These are phyloP conservation scores for Chaetomium sp. DNA, from an alignment of 2,329 filamentous ascomycete species.

Conservation along the genomic window DNA sequence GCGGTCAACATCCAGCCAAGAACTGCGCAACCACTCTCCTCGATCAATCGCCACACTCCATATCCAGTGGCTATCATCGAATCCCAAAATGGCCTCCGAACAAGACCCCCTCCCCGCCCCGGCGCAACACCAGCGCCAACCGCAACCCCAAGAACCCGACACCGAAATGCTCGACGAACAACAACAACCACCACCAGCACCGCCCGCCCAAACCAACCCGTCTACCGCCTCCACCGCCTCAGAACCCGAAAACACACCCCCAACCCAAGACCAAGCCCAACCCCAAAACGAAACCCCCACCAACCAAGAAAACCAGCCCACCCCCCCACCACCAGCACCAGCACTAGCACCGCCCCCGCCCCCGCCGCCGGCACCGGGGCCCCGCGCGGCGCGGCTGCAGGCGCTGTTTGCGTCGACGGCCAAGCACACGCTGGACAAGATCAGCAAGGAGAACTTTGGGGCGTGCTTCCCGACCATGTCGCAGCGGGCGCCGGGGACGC, in stretches of 20 bases:
- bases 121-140: neutral
- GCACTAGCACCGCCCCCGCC: too few species aligned
- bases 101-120: neutral
- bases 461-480: slow-evolving; percentile 65
- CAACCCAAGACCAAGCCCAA: neutral
- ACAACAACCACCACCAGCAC: slow-evolving; percentile 3
- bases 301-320: slow-evolving; percentile 16
- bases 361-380: slow-evolving; percentile 54
- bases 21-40: neutral
- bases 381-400: slow-evolving; percentile 58
- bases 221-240: neutral
- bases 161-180: slow-evolving; percentile 22
- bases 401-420: slow-evolving; percentile 57
- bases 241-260: neutral
- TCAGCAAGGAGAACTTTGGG: slow-evolving; percentile 60
- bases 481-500: slow-evolving; percentile 50
- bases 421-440: slow-evolving; percentile 55
- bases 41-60: neutral
- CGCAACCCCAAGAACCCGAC: slow-evolving; percentile 16
- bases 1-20: neutral
- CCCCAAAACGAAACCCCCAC: neutral
- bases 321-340: slow-evolving; percentile 26
- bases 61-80: neutral
- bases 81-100: slow-evolving; percentile 14
- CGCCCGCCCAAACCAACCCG: neutral